phyloP scores from a whole-genome alignment of 139 green algal genomes.

The Parachlorella kessleri region DNA sequence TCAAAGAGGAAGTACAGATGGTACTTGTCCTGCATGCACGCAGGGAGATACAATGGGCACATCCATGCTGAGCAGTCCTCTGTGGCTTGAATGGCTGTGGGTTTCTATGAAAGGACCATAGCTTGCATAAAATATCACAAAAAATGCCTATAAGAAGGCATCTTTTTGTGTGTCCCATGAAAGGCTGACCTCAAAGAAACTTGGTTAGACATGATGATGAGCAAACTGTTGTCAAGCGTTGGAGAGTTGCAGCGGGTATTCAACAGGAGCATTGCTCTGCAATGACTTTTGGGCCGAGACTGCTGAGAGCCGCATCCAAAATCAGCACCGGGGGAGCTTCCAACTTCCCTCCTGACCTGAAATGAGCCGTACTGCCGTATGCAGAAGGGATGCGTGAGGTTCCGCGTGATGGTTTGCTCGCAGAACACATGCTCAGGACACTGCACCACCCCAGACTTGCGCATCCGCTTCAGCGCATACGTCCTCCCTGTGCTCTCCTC shows the following conservation, averaged over 20 bases:
- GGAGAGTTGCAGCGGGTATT: no score
- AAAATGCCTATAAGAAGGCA: neutral
- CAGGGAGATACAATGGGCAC: neutral
- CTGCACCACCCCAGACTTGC: constrained; percentile 87
- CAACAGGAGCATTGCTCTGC: no score
- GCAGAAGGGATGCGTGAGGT: constrained; percentile 93
- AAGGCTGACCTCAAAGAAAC: no score
- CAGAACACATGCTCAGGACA: constrained; percentile 96
- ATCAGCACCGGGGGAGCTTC: no score
- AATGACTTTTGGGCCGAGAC: no score
- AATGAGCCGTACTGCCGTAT: constrained; percentile 95
- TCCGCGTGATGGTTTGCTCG: constrained; percentile 94
- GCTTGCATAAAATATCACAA: neutral
- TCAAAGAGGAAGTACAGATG: constrained; percentile 98
- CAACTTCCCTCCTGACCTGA: constrained; percentile 65
- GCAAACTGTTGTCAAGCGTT: no score
- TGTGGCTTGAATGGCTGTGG: no score
- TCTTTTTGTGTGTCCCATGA: no score
- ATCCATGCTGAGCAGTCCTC: no score
- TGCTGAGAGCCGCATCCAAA: no score
- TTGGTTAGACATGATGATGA: no score
- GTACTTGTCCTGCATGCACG: constrained; percentile 78
- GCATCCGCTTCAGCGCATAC: constrained; percentile 96
- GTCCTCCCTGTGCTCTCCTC: constrained; percentile 59
- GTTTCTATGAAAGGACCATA: no score